Evolutionary conservation across 805 yeast species (phyloP).

Genomic region (Komagataella pastoris): DNA sequence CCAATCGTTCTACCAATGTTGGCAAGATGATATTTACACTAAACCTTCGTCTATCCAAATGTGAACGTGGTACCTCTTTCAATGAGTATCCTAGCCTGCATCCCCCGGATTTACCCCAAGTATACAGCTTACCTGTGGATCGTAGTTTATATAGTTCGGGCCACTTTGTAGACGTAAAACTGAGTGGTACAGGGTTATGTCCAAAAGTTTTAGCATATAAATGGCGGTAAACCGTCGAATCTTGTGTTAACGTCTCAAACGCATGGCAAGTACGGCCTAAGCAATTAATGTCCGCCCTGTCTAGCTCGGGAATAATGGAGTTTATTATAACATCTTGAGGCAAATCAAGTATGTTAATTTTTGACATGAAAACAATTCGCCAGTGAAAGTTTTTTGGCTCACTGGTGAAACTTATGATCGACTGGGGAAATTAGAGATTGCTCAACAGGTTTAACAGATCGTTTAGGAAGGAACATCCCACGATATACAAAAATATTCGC

Average conservation of each 20-base stretch:
- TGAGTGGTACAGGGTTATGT: slow-evolving; percentile 26
- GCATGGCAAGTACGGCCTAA: slow-evolving; percentile 24
- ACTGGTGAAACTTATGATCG: no score
- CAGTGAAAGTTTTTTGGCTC: not conserved
- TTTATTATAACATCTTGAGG: slow-evolving; percentile 27
- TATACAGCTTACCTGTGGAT: slow-evolving; percentile 23
- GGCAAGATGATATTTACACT: slow-evolving; percentile 15
- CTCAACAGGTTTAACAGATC: not conserved
- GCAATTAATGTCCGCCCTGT: slow-evolving; percentile 24
- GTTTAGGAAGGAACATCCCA: no score
- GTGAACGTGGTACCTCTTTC: slow-evolving; percentile 13
- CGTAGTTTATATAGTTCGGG: slow-evolving; percentile 30
- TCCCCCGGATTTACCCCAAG: slow-evolving; percentile 34
- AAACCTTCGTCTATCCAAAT: slow-evolving; percentile 10
- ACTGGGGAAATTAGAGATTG: not conserved
- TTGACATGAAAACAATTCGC: not conserved
- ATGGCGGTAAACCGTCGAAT: slow-evolving; percentile 29
- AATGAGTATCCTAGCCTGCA: slow-evolving; percentile 34
- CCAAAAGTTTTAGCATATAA: slow-evolving; percentile 33
- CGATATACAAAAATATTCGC: no score
- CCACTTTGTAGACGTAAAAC: slow-evolving; percentile 30
- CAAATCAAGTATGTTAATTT: slow-evolving; percentile 12
- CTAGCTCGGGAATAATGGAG: slow-evolving; percentile 19
- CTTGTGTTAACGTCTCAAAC: slow-evolving; percentile 20
- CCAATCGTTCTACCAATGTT: slow-evolving; percentile 21